Conservation (phyloP, 768 basidiomycete genomes). For the Naganishia randhawae region DNA sequence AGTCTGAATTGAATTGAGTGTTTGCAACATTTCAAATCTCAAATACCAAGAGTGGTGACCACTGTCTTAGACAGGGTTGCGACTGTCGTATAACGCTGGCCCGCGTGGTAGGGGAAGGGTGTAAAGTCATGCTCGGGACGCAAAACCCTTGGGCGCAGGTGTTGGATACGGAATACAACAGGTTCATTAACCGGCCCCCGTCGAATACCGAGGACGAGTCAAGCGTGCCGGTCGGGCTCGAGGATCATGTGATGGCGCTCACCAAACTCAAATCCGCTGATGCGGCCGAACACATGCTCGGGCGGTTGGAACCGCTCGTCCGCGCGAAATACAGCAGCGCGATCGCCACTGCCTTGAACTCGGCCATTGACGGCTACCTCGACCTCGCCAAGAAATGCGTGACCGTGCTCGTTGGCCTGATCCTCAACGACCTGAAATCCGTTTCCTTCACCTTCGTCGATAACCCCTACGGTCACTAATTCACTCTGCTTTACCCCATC, state of each 20-base stretch:
- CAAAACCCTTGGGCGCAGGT: constrained; percentile 84
- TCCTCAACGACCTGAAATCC: constrained; percentile 89
- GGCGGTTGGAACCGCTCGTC: constrained; percentile 82
- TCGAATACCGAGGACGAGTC: constrained; percentile 53
- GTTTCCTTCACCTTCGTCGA: no score
- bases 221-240: constrained; percentile 69
- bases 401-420: constrained; percentile 84
- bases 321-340: constrained; percentile 81
- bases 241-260: constrained; percentile 92
- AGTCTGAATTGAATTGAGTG: no score
- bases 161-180: constrained; percentile 79
- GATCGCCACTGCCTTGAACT: constrained; percentile 83
- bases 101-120: constrained; percentile 79
- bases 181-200: constrained; percentile 70
- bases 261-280: constrained; percentile 96
- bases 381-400: constrained; percentile 98
- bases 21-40: no score
- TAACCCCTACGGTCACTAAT: no score
- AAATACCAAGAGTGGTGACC: no score
- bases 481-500: no score
- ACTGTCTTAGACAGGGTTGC: no score
- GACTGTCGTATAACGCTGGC: no score
- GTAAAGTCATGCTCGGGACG: constrained; percentile 80
- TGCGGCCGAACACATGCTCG: constrained; percentile 79
- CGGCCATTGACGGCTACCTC: constrained; percentile 95